These are phyloP conservation scores for Akanthomyces lecanii DNA, from an alignment of 2,329 filamentous ascomycete species.

Conservation along the genomic window DNA sequence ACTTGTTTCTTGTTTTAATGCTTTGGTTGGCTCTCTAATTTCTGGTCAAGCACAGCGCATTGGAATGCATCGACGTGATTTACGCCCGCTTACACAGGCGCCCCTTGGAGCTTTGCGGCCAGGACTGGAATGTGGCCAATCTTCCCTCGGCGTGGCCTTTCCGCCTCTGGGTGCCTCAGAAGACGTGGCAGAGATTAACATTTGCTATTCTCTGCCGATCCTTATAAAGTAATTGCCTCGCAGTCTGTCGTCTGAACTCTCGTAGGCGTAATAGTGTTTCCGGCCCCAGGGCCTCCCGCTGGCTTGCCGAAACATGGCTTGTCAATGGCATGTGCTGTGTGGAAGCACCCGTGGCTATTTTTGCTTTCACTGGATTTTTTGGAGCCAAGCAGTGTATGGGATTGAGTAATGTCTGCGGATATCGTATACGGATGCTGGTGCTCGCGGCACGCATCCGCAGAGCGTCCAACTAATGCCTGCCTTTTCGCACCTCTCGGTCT, in stretches of 20 bases:
- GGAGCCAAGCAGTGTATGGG: background rate
- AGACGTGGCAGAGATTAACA: background rate
- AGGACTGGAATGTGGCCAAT: background rate
- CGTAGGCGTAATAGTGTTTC: background rate
- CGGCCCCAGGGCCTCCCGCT: background rate
- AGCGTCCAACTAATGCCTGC: too few species aligned
- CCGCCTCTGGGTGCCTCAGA: background rate
- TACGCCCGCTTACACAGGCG: background rate
- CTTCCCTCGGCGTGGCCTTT: background rate
- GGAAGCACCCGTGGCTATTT: background rate
- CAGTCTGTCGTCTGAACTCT: background rate
- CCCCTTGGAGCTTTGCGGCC: background rate
- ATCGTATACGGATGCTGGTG: background rate
- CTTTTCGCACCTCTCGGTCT: too few species aligned
- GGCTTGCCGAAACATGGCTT: slow-evolving; percentile 1
- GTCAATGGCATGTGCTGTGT: background rate
- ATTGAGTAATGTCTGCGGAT: background rate
- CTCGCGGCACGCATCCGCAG: too few species aligned
- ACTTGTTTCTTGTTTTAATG: background rate
- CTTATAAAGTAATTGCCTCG: background rate
- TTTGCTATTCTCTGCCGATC: background rate
- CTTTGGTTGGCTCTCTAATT: background rate
- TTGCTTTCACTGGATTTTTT: background rate
- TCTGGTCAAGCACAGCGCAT: background rate
- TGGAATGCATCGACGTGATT: slow-evolving; percentile 5